These are phyloP conservation scores for Xylariales sp. DNA, from an alignment of 2,329 filamentous ascomycete genomes.

Conservation along the genomic window DNA sequence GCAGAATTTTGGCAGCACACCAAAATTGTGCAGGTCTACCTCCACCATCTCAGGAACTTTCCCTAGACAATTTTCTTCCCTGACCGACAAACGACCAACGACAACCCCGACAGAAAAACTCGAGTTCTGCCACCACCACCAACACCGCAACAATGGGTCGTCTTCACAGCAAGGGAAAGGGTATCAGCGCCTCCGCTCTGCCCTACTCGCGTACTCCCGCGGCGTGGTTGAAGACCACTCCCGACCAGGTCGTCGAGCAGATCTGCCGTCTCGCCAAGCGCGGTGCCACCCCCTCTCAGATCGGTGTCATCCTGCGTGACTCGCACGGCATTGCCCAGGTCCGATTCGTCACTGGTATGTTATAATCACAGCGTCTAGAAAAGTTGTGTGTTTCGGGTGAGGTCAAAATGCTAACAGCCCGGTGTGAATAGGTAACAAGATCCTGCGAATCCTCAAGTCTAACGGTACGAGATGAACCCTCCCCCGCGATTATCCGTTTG, in stretches of 20 bases:
- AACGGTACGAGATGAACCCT: constrained; percentile 70
- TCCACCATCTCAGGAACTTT: not conserved
- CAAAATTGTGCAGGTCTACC: constrained; percentile 2
- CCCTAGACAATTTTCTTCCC: not conserved
- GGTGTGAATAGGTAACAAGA: constrained; percentile 99
- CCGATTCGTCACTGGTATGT: constrained; percentile 84
- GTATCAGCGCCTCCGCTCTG: constrained; percentile 91
- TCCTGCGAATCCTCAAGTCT: constrained; percentile 97
- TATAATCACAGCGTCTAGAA: not conserved
- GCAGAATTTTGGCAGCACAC: constrained; percentile 6
- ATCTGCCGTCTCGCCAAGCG: constrained; percentile 99
- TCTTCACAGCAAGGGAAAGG: constrained; percentile 99
- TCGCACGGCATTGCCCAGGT: constrained; percentile 97
- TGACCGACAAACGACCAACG: constrained; percentile 14
- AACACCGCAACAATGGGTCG: constrained; percentile 78
- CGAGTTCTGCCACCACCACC: constrained; percentile 34
- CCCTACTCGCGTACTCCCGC: constrained; percentile 94
- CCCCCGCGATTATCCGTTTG: constrained; percentile 15
- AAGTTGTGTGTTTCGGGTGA: too few relatives aligned
- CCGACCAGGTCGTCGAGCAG: constrained; percentile 97
- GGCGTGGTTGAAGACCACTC: constrained; percentile 97
- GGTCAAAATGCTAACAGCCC: too few relatives aligned
- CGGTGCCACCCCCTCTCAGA: constrained; percentile 97
- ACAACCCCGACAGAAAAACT: constrained; percentile 22
- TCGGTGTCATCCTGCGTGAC: constrained; percentile 97